Base-by-base conservation (phyloP, 179 eudicot genomes). In the Vitellaria paradoxa region DNA sequence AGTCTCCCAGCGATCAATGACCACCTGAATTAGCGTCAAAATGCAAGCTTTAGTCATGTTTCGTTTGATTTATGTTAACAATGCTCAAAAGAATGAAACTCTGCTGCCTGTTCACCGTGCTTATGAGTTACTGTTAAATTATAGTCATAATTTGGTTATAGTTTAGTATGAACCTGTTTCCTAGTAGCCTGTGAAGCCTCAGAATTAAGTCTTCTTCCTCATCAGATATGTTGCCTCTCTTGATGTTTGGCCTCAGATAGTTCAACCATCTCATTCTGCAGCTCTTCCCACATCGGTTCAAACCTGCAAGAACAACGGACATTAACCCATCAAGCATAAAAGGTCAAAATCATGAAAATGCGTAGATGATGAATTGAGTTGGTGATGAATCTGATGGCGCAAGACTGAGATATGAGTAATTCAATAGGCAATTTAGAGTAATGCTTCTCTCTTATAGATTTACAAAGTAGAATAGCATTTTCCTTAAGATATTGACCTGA, bases 231-330 rank as follows among this genome's bases (percentile, higher is more conserved):
- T 75, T 78, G 73, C 86, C 86, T 67, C 86, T 71, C 47, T 77
- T 81, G 76, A 84, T 81, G 62, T 75, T 78, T 3, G 86, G 86
- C 65, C 81, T 78, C 9, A 84, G 65, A 62, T 84, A 84, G 60
- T 83, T 83, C 69, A 80, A 53, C 86, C 86, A 83, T 65, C 86
- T 80, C 65, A 83, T 46, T 70, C 86, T 61, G 68, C 86, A 83
- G 55, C 83, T 83, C 81, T 80, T 83, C 53, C 84, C 81, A 45
- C 84, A 84, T 26, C 84, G 73, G 30, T 76, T 60, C 53, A 81
- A 72, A 65, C 82, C 86, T 78, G 60, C 59, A 55, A 18, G 7
- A 26, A 30, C 52, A 49, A 49, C 10, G 3, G 49, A 73, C 14
- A 73, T 9, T 37, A 37, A 73, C 60, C 17, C 77, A 60, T 60